Base-by-base conservation (phyloP, 108 stramenopile genomes). In the Discostella stelligeroides region DNA sequence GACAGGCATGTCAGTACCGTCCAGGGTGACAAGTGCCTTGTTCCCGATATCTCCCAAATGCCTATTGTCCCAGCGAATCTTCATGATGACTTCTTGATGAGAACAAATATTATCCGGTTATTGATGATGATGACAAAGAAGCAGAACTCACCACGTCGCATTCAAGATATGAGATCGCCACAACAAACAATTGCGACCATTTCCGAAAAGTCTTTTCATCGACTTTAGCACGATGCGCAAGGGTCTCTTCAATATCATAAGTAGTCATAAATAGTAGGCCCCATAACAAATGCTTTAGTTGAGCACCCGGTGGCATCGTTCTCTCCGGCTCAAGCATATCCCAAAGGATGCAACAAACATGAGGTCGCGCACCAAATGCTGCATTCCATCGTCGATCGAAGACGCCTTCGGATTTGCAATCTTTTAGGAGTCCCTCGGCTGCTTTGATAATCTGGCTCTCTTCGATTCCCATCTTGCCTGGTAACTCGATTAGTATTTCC, bases 181-280 rank as follows among this genome's bases (percentile, higher is more conserved):
- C 46, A 27, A 76, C 51, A 48, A 76, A 68, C 15, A 59, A 27
- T 60, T 60, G 51, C 15, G 29, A 27, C 75, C 75, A 76, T 46
- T 70, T 70, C 14, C 50, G 63, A 30, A 66, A 73, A 14, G 72
- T 73, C 39, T 73, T 73, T 38, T 72, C 70, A n/a, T 68, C 68
- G 18, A 65, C 46, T 28, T 51, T 34, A 18, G 34, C 57, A 18
- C 28, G 27, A 41, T 43, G 23, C 21, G 68, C 57, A 29, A 23
- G 15, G 40, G 28, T 54, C 15, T 49, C 24, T 24, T 68, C 68
- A 34, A 57, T 68, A 25, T 60, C 56, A 37, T 68, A 68, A 58
- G 60, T 23, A 38, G 28, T 68, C 17, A 68, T 24, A 30, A 68
- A 68, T 21, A 68, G 20, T 43, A 68, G 56, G 6, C 23, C 68